Percentiles rank a stretch among this genome's conserved stretches.
Evolutionary conservation across 1,284 basidiomycete species (phyloP).

Genomic region (Chalciporus sp.): DNA sequence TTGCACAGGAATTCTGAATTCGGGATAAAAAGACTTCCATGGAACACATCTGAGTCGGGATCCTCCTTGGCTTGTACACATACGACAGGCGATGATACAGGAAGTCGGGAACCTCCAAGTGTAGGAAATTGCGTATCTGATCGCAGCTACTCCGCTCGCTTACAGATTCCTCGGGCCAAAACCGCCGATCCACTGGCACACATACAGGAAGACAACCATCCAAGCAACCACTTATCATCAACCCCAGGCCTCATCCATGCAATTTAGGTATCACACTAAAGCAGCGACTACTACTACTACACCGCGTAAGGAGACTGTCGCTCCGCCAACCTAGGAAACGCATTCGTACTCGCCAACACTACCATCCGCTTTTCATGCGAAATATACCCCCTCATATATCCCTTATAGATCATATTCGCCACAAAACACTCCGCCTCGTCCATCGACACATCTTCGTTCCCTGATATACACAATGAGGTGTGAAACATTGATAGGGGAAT

Average conservation of each 20-base stretch:
- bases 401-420: slow-evolving; percentile 93
- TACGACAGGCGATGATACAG: no score
- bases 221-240: background rate
- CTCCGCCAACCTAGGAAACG: slow-evolving; percentile 78
- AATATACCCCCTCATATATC: slow-evolving; percentile 93
- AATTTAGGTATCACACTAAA: slow-evolving; percentile 7
- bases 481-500: slow-evolving; percentile 82
- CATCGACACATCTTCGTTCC: slow-evolving; percentile 53
- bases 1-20: no score
- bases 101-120: no score
- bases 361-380: slow-evolving; percentile 94
- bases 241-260: background rate
- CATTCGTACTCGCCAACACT: slow-evolving; percentile 79
- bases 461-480: slow-evolving; percentile 66
- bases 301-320: slow-evolving; percentile 56
- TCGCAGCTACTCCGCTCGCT: no score
- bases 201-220: background rate
- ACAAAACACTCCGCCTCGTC: slow-evolving; percentile 95
- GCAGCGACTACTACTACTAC: slow-evolving; percentile 21
- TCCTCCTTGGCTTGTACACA: no score
- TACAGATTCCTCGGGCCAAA: no score
- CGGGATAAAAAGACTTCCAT: no score
- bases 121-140: no score
- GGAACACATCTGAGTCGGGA: no score
- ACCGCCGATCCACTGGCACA: no score